Percentiles rank a stretch among this genome's conserved stretches.
phyloP scores from a whole-genome alignment of 1,139 yeast genomes.

The Pichia sp. region DNA sequence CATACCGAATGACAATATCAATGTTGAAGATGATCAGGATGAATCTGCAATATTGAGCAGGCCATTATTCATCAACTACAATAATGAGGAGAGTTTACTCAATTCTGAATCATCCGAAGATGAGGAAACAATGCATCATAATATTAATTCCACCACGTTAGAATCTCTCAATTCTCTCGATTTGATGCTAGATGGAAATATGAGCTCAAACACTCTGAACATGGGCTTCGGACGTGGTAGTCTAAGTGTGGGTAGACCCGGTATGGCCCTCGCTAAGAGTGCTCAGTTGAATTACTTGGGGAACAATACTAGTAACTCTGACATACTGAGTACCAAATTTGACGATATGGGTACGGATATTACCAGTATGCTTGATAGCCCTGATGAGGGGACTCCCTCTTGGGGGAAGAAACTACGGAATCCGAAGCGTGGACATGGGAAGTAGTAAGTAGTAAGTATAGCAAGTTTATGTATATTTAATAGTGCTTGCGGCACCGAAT shows the following conservation, averaged over 20 bases:
- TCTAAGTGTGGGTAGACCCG: slow-evolving; percentile 1
- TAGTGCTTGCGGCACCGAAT: too few relatives aligned
- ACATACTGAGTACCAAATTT: too few relatives aligned
- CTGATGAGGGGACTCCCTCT: too few relatives aligned
- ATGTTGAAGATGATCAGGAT: not conserved
- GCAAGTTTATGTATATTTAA: too few relatives aligned
- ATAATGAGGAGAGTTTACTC: not conserved
- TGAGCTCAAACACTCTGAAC: slow-evolving; percentile 2
- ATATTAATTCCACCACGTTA: slow-evolving; percentile 2
- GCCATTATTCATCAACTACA: slow-evolving; percentile 1
- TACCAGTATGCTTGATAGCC: slow-evolving; percentile 6
- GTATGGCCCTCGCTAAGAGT: not conserved
- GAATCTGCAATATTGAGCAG: not conserved
- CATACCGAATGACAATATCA: too few relatives aligned
- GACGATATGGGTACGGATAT: slow-evolving; percentile 6
- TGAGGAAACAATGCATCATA: slow-evolving; percentile 1
- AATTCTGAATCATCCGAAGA: slow-evolving; percentile 4
- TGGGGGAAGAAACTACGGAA: too few relatives aligned
- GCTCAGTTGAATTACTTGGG: slow-evolving; percentile 3
- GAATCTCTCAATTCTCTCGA: slow-evolving; percentile 8
- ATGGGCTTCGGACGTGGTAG: not conserved
- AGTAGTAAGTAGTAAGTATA: too few relatives aligned
- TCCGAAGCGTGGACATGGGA: too few relatives aligned
- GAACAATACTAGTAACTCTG: slow-evolving; percentile 1
- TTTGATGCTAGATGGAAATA: slow-evolving; percentile 2